Base-by-base conservation (phyloP, 2,329 filamentous ascomycete species). In the Clonostachys solani region DNA sequence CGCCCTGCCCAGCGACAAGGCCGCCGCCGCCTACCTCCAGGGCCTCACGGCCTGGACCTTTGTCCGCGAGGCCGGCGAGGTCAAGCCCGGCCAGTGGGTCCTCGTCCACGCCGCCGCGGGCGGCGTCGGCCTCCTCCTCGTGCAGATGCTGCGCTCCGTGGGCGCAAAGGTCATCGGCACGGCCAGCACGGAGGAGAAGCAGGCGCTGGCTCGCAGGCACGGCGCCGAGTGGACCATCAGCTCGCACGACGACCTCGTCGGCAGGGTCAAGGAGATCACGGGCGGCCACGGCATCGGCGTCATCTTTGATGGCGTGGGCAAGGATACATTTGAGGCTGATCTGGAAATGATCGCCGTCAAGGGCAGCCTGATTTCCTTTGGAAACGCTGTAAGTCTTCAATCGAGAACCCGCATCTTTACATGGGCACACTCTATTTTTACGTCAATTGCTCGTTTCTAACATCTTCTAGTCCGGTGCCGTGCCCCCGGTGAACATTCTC, bases 101-200 rank as follows among this genome's bases (percentile, higher is more conserved):
- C 79, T 96, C 3, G 82, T 96, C 15, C 89, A 94, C 56, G 91
- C 91, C 0, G 91, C 91, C 0, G 90, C 90, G 0, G 91, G 91
- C 15, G 91, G 91, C 15, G 88, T 90, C 1, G 89, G 88, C 0
- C 70, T 86, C 40, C 79, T 88, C 67, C 75, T 96, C 29, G 83
- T 82, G 37, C 89, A 95, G 73, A 69, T 95, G 54, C 70, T 95
- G 38, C 80, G 78, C 54, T 72, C 77, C 1, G 73, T 91, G 3
- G 91, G 89, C 2, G 91, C 88, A 12, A 81, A 80, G 55, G 82
- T 86, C 18, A 94, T 96, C 58, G 91, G 84, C 2, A 92, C 89
- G 5, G 89, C 89, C 0, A 84, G 83, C 43, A 86, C 84, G 35
- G 64, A 72, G 6, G 87, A 86, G 64, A 95, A 95, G 71, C 74